phyloP scores from a whole-genome alignment of 495 filamentous ascomycete species.

The Friedmanniomyces simplex region DNA sequence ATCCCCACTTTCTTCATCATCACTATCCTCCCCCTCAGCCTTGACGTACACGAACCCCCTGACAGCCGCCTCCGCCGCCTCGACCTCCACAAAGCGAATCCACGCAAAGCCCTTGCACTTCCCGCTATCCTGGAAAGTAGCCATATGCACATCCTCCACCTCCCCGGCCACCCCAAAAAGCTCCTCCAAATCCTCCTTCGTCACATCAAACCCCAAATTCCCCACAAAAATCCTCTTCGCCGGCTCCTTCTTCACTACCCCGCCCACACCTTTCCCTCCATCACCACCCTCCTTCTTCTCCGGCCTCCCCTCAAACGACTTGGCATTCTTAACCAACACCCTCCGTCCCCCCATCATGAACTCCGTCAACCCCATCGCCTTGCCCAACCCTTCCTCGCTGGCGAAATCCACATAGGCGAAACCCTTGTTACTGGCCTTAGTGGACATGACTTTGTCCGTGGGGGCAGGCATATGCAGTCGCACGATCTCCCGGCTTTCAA shows the following conservation, averaged over 20 bases:
- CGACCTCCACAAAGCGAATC: constrained; percentile 75
- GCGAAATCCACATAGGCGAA: constrained; percentile 95
- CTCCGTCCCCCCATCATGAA: constrained; percentile 61
- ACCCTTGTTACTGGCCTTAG: constrained; percentile 56
- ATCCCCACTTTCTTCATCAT: constrained; percentile 24
- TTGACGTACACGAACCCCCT: constrained; percentile 60
- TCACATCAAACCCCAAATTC: constrained; percentile 76
- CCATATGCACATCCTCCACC: constrained; percentile 68
- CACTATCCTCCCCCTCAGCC: constrained; percentile 39
- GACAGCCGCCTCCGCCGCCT: constrained; percentile 66
- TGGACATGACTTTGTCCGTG: constrained; percentile 23
- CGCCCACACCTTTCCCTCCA: constrained; percentile 1
- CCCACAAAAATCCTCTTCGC: constrained; percentile 81
- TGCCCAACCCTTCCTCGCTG: constrained; percentile 50
- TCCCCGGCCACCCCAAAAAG: constrained; percentile 78
- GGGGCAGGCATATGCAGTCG: constrained; percentile 65
- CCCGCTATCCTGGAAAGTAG: constrained; percentile 91
- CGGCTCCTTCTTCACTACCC: constrained; percentile 42
- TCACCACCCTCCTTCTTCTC: constrained; percentile 36
- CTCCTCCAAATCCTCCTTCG: constrained; percentile 64
- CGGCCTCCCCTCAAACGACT: constrained; percentile 71
- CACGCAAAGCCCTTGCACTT: constrained; percentile 98
- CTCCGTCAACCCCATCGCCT: constrained; percentile 71
- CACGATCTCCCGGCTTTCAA: constrained; percentile 62
- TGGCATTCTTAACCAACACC: constrained; percentile 84